A percentile compares a stretch with the other conserved stretches of the same genome.
Evolutionary conservation across 179 eudicot genomes (phyloP).

Genomic region (Monotropa hypopitys): DNA sequence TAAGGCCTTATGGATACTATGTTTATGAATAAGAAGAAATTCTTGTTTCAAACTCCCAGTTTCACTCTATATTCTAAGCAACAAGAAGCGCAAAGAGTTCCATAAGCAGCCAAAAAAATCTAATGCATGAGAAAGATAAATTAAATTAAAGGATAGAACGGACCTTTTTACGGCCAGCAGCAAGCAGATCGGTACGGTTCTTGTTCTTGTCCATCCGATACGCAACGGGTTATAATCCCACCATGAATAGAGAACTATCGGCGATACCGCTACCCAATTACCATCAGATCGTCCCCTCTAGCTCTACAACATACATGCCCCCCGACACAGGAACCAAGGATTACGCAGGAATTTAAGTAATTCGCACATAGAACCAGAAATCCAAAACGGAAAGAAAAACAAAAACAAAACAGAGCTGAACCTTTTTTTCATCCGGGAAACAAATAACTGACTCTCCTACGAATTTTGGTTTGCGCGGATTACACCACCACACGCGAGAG

Average conservation of each 20-base stretch:
- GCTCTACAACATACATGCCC: not conserved
- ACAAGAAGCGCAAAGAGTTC: not conserved
- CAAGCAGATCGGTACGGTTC: constrained; percentile 81
- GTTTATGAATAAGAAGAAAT: constrained; percentile 1
- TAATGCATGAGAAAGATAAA: not conserved
- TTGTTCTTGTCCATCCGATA: constrained; percentile 63
- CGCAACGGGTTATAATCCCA: not conserved
- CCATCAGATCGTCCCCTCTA: constrained; percentile 11
- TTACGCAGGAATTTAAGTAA: not conserved
- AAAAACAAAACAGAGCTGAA: too few relatives aligned
- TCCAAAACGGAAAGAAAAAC: too few relatives aligned
- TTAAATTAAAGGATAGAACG: not conserved
- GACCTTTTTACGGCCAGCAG: constrained; percentile 94
- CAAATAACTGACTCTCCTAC: too few relatives aligned
- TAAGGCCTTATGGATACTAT: not conserved
- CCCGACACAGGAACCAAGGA: not conserved
- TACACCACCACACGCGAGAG: too few relatives aligned
- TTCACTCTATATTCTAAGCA: not conserved
- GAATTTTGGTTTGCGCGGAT: too few relatives aligned
- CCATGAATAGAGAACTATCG: not conserved
- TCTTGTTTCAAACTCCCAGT: not conserved
- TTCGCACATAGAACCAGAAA: not conserved
- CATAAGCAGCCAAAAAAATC: not conserved
- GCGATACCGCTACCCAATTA: constrained; percentile 4
- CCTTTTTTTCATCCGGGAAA: too few relatives aligned